Evolutionary conservation across 2,329 filamentous ascomycete species (phyloP).

Genomic region (Dothistroma pini): DNA sequence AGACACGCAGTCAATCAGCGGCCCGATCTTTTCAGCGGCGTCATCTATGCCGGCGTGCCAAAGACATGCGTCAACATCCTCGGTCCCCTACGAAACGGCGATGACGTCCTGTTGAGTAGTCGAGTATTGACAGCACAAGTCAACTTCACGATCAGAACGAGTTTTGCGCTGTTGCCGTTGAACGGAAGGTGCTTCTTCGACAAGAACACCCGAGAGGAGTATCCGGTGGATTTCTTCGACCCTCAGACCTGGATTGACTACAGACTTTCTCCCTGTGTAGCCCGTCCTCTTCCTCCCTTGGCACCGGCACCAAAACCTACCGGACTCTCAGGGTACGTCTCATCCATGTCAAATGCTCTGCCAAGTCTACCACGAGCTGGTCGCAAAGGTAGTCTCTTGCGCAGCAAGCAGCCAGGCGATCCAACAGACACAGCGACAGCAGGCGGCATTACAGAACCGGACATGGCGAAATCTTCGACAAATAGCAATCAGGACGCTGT

Average conservation of each 20-base stretch:
- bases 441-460: conserved; percentile 29
- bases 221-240: conserved; percentile 80
- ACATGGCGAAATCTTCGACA: conserved; percentile 10
- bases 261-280: conserved; percentile 72
- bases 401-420: conserved; percentile 17
- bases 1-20: conserved; percentile 81
- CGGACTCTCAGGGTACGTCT: conserved; percentile 45
- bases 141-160: conserved; percentile 86
- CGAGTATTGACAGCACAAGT: conserved; percentile 88
- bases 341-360: conserved; percentile 47
- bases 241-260: conserved; percentile 74
- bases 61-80: conserved; percentile 88
- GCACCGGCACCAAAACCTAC: conserved; percentile 33
- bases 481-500: conserved; percentile 36
- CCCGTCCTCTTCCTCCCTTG: conserved; percentile 60
- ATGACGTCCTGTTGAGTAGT: conserved; percentile 84
- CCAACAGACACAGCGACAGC: conserved; percentile 15
- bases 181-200: conserved; percentile 86
- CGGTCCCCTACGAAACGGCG: conserved; percentile 85
- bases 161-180: conserved; percentile 78
- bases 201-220: conserved; percentile 73
- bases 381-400: conserved; percentile 27
- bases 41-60: conserved; percentile 80
- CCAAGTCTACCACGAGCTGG: conserved; percentile 27
- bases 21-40: conserved; percentile 80